Conservation (phyloP, 192 early-diverging fungal species). For the Geranomyces variabilis region DNA sequence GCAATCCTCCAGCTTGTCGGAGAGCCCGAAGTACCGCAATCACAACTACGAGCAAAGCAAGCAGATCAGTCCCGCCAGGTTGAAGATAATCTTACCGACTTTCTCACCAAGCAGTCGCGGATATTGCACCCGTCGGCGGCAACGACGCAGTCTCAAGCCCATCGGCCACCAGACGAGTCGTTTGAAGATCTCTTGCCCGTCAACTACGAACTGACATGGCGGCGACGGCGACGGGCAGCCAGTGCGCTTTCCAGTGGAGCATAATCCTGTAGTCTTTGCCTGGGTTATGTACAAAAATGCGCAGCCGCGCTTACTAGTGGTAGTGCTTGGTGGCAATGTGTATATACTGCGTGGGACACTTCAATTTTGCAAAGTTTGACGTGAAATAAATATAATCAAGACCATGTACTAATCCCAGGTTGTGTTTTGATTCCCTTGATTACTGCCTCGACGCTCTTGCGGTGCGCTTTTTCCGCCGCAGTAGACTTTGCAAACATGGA, state of each 20-base stretch:
- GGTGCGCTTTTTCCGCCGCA: constrained; percentile 46
- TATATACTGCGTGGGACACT: no score
- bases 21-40: constrained; percentile 1
- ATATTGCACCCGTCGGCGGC: background rate
- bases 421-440: constrained; percentile 35
- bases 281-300: no score
- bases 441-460: constrained; percentile 50
- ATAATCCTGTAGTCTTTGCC: no score
- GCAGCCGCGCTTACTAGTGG: no score
- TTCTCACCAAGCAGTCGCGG: background rate
- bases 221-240: background rate
- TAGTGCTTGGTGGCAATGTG: no score
- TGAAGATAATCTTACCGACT: constrained; percentile 21
- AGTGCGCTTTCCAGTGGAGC: background rate
- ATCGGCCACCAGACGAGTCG: background rate
- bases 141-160: background rate
- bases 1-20: background rate
- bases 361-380: no score
- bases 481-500: constrained; percentile 43
- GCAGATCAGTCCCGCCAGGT: constrained; percentile 21
- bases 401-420: no score
- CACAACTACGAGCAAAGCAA: constrained; percentile 10
- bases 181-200: constrained; percentile 5
- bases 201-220: constrained; percentile 25
- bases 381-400: no score